These are phyloP conservation scores for Neurospora hispaniola DNA, from an alignment of 495 filamentous ascomycete genomes.

Conservation along the genomic window DNA sequence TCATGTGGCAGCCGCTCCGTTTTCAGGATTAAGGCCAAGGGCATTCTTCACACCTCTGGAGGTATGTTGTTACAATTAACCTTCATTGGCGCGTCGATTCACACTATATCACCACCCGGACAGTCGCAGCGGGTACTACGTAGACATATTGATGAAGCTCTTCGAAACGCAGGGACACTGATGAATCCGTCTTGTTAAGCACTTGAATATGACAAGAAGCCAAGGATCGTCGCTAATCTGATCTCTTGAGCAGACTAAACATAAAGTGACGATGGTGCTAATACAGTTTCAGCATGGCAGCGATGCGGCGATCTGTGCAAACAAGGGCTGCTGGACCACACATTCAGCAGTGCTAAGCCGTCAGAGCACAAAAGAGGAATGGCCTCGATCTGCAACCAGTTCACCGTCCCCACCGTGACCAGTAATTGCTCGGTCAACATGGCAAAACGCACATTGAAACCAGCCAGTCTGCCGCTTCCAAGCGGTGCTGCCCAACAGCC, in stretches of 20 bases:
- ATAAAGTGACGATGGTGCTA: not conserved
- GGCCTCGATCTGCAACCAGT: not conserved
- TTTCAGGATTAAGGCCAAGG: not conserved
- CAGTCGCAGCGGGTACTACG: not conserved
- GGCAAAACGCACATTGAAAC: not conserved
- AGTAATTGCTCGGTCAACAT: not conserved
- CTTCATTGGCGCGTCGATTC: not conserved
- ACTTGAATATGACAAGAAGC: not conserved
- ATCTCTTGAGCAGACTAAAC: not conserved
- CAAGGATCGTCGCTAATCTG: not conserved
- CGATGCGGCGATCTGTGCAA: not conserved
- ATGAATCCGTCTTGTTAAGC: not conserved
- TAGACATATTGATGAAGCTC: not conserved
- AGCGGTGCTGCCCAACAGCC: not conserved
- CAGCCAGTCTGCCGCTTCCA: not conserved
- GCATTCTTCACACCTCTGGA: not conserved
- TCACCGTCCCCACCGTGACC: not conserved
- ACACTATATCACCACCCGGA: not conserved
- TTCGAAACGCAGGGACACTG: not conserved
- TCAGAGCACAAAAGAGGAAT: not conserved
- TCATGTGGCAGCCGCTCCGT: not conserved
- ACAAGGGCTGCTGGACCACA: not conserved
- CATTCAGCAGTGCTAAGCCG: not conserved
- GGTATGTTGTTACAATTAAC: not conserved
- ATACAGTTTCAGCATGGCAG: not conserved